These are phyloP conservation scores for Citrullus mucosospermus DNA, from an alignment of 306 rosid genomes.

Conservation along the genomic window DNA sequence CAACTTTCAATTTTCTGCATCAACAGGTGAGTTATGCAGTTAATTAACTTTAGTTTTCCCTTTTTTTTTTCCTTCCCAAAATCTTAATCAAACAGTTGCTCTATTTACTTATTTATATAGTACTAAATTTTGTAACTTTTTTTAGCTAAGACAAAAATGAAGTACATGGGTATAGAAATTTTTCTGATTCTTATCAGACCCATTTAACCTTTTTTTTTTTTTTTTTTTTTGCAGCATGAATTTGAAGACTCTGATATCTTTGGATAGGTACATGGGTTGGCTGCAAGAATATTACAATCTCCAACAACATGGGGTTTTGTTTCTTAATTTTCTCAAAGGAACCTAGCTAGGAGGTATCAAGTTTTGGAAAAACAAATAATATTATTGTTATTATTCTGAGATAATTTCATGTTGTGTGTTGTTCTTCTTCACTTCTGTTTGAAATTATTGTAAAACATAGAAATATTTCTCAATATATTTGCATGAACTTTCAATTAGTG, in stretches of 20 bases:
- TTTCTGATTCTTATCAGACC: neutral
- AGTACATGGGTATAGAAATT: neutral
- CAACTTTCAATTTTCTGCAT: conserved; percentile 32
- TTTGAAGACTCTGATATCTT: conserved; percentile 37
- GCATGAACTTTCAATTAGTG: neutral
- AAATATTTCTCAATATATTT: neutral
- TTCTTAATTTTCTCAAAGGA: neutral
- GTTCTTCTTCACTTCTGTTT: neutral
- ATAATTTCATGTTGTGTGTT: neutral
- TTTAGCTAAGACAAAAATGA: neutral
- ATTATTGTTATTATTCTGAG: neutral
- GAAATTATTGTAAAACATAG: neutral
- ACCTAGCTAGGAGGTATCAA: neutral
- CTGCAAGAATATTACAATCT: conserved; percentile 31
- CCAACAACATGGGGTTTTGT: conserved; percentile 12
- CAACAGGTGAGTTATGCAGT: conserved; percentile 37
- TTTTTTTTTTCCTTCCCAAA: neutral
- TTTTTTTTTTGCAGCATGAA: conserved; percentile 57
- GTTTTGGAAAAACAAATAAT: neutral
- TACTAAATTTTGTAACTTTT: neutral
- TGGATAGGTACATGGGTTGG: conserved; percentile 31
- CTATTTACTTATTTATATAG: neutral
- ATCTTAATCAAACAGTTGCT: neutral
- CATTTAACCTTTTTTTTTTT: neutral
- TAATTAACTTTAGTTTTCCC: neutral